Evolutionary conservation across 352 stramenopile species (phyloP).

Genomic region (Phytopythium helicoides): DNA sequence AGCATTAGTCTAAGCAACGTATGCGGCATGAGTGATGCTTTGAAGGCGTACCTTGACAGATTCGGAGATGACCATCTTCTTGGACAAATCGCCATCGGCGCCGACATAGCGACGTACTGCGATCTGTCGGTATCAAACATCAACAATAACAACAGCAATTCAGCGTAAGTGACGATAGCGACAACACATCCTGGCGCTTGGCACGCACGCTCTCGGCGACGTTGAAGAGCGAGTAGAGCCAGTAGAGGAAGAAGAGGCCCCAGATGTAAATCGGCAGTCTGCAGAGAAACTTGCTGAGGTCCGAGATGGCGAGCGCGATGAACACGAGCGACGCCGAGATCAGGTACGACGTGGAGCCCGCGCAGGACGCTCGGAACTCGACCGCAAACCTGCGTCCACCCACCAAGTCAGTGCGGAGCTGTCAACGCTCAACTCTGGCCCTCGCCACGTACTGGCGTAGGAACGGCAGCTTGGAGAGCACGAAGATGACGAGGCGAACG

Average conservation of each 20-base stretch:
- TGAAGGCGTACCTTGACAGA: conserved; percentile 83
- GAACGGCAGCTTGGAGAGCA: conserved; percentile 84
- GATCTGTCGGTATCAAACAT: conserved; percentile 35
- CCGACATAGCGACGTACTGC: conserved; percentile 78
- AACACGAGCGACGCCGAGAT: conserved; percentile 80
- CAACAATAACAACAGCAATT: not conserved
- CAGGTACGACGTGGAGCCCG: conserved; percentile 76
- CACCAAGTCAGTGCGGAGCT: not conserved
- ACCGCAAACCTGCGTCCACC: conserved; percentile 52
- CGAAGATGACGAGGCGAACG: conserved; percentile 82
- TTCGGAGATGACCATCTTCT: conserved; percentile 88
- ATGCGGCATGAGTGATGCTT: not conserved
- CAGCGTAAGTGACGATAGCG: not conserved
- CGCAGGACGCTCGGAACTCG: conserved; percentile 79
- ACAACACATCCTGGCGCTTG: not conserved
- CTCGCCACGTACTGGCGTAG: conserved; percentile 60
- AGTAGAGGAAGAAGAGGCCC: conserved; percentile 87
- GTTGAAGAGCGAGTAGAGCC: conserved; percentile 89
- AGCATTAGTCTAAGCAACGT: not conserved
- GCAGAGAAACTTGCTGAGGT: conserved; percentile 67
- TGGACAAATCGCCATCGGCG: conserved; percentile 77
- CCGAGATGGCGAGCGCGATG: conserved; percentile 50
- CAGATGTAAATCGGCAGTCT: conserved; percentile 82
- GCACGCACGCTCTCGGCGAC: conserved; percentile 78
- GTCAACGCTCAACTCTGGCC: not conserved